phyloP scores from a whole-genome alignment of 208 protist genomes.

The Leptomonas seymouri region DNA sequence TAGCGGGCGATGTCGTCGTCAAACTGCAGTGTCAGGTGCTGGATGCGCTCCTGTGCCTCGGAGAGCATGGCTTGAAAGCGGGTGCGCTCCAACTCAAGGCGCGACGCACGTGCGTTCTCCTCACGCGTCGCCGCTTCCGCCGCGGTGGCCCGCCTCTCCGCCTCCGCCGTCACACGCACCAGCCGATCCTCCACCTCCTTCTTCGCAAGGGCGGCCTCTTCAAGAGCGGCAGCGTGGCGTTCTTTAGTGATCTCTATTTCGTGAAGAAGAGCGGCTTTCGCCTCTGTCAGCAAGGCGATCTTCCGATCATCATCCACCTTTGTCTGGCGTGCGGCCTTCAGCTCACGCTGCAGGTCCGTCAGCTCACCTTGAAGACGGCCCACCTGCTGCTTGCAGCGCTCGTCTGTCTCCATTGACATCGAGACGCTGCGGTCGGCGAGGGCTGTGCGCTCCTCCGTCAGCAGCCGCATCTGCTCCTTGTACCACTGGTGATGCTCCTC shows the following conservation, averaged over 20 bases:
- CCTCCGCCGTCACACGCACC: slow-evolving; percentile 35
- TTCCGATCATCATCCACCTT: slow-evolving; percentile 31
- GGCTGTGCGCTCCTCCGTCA: slow-evolving; percentile 53
- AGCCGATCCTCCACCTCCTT: slow-evolving; percentile 38
- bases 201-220: slow-evolving; percentile 36
- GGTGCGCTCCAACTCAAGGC: slow-evolving; percentile 64
- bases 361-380: slow-evolving; percentile 55
- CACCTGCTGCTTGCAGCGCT: slow-evolving; percentile 52
- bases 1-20: slow-evolving; percentile 56
- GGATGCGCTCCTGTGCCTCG: slow-evolving; percentile 59
- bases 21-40: slow-evolving; percentile 40
- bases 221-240: slow-evolving; percentile 28
- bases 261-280: slow-evolving; percentile 33
- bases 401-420: slow-evolving; percentile 34
- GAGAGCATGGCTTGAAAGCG: slow-evolving; percentile 61
- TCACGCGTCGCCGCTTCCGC: slow-evolving; percentile 61
- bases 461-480: slow-evolving; percentile 39
- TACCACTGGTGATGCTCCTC: slow-evolving; percentile 69
- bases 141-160: slow-evolving; percentile 46
- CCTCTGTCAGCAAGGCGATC: slow-evolving; percentile 31
- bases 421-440: slow-evolving; percentile 35
- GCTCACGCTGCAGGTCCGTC: slow-evolving; percentile 23
- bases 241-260: slow-evolving; percentile 43
- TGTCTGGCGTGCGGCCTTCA: slow-evolving; percentile 36
- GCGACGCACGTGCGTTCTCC: slow-evolving; percentile 41